Conservation (phyloP, 2,329 filamentous ascomycete genomes). For the Colletotrichum somersetense region DNA sequence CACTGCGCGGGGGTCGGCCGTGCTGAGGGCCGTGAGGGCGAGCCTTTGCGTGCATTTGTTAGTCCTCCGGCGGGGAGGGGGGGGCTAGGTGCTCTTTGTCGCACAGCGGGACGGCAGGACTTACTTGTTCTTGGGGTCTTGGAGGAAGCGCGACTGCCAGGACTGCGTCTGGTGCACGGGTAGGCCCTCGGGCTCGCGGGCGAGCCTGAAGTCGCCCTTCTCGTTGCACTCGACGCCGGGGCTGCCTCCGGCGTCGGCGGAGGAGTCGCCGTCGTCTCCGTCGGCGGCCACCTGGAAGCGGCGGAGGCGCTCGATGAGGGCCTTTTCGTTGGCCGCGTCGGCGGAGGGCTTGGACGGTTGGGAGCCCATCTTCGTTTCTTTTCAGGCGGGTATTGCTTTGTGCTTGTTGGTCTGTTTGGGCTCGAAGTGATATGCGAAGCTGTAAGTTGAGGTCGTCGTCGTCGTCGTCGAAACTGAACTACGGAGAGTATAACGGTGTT, state of each 20-base stretch:
- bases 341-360: constrained; percentile 57
- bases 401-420: not conserved
- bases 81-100: no score
- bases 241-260: no score
- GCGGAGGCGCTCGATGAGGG: constrained; percentile 58
- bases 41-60: constrained; percentile 62
- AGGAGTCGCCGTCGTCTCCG: constrained; percentile 61
- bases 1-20: constrained; percentile 74
- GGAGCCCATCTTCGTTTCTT: constrained; percentile 56
- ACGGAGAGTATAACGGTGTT: not conserved
- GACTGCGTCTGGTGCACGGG: constrained; percentile 63
- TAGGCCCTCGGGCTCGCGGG: constrained; percentile 59
- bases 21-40: constrained; percentile 79
- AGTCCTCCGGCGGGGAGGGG: not conserved
- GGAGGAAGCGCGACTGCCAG: constrained; percentile 73
- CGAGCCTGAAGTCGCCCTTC: constrained; percentile 62
- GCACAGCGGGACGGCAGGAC: no score
- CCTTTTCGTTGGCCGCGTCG: constrained; percentile 55
- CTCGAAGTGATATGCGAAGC: not conserved
- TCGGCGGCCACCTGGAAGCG: constrained; percentile 63
- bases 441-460: not conserved
- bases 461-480: not conserved
- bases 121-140: constrained; percentile 75
- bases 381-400: not conserved
- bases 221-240: constrained; percentile 60